phyloP scores from a whole-genome alignment of 768 basidiomycete species.

The Myochromella boudieri region DNA sequence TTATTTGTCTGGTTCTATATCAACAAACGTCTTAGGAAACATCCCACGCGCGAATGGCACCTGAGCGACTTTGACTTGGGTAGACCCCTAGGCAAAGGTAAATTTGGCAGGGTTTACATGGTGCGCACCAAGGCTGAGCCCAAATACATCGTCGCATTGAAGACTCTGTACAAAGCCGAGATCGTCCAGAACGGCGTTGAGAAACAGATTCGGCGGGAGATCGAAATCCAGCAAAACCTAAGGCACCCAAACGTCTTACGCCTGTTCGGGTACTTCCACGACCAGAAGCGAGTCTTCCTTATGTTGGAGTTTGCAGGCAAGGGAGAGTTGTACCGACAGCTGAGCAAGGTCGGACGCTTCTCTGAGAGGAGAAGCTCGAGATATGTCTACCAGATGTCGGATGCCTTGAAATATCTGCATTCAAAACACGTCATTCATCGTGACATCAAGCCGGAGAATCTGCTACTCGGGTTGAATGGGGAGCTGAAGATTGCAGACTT shows the following conservation, averaged over 20 bases:
- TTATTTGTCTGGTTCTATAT: background rate
- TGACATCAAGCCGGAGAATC: slow-evolving; percentile 98
- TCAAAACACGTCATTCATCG: slow-evolving; percentile 97
- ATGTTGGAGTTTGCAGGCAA: slow-evolving; percentile 98
- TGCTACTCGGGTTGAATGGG: slow-evolving; percentile 90
- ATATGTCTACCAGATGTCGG: slow-evolving; percentile 98
- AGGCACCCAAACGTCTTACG: slow-evolving; percentile 94
- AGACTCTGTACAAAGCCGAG: slow-evolving; percentile 95
- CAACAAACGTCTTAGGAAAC: slow-evolving; percentile 40
- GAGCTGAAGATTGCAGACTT: slow-evolving; percentile 99
- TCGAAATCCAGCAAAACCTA: slow-evolving; percentile 96
- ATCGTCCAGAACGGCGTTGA: slow-evolving; percentile 89
- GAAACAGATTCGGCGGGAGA: slow-evolving; percentile 95
- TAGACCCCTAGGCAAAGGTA: slow-evolving; percentile 93
- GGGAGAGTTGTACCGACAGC: slow-evolving; percentile 95
- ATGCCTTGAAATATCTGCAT: slow-evolving; percentile 92
- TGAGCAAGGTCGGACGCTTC: slow-evolving; percentile 83
- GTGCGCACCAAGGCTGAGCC: slow-evolving; percentile 88
- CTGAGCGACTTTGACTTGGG: slow-evolving; percentile 91
- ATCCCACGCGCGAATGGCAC: slow-evolving; percentile 82
- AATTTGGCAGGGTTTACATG: slow-evolving; percentile 99
- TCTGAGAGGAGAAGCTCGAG: slow-evolving; percentile 83
- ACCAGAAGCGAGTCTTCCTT: slow-evolving; percentile 94
- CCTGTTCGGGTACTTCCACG: slow-evolving; percentile 97
- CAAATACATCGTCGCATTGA: slow-evolving; percentile 92